Conservation (phyloP, 768 basidiomycete genomes). For the Trametes coccinea region DNA sequence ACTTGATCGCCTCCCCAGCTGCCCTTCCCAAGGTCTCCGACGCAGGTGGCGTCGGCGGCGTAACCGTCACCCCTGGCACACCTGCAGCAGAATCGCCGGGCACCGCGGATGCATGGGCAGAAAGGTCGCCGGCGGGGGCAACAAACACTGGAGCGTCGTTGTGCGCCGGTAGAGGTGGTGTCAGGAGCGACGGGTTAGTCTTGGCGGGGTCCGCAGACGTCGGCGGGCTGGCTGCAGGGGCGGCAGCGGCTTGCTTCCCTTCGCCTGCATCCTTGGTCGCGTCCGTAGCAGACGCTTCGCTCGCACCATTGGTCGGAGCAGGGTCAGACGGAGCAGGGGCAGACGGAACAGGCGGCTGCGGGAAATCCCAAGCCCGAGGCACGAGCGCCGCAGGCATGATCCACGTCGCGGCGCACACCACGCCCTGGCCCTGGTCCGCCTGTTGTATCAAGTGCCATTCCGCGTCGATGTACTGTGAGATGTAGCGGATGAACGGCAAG, state of each 20-base stretch:
- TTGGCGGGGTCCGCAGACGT: not conserved
- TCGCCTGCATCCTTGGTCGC: constrained; percentile 3
- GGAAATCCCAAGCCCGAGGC: constrained; percentile 79
- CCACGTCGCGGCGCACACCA: constrained; percentile 92
- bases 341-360: constrained; percentile 38
- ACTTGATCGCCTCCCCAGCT: constrained; percentile 3
- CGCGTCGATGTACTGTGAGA: constrained; percentile 74
- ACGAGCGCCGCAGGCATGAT: constrained; percentile 79
- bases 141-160: constrained; percentile 10
- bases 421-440: constrained; percentile 71
- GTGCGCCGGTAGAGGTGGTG: constrained; percentile 14
- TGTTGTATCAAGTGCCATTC: constrained; percentile 67
- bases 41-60: constrained; percentile 24
- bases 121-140: constrained; percentile 1
- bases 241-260: constrained; percentile 3
- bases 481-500: constrained; percentile 81
- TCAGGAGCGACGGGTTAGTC: constrained; percentile 12
- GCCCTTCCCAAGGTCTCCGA: constrained; percentile 18
- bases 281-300: not conserved
- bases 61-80: constrained; percentile 23
- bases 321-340: not conserved
- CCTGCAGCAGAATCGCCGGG: constrained; percentile 7
- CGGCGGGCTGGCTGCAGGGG: not conserved
- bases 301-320: not conserved
- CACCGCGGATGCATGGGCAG: constrained; percentile 2